Base-by-base conservation (phyloP, 441 rosid species). In the Rhodomyrtus psidioides region DNA sequence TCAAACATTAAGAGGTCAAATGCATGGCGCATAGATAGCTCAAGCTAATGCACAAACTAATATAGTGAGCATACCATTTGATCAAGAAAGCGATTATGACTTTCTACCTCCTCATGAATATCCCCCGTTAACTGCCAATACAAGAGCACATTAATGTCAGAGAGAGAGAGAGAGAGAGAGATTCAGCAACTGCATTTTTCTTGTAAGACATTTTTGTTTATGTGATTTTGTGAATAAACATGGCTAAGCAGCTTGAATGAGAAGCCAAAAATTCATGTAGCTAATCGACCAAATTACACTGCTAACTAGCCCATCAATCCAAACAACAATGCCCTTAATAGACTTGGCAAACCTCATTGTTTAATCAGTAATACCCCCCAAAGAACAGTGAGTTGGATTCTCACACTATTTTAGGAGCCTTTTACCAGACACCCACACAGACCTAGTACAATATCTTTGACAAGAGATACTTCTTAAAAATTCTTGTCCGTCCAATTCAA, bases 71-170 rank as follows among this genome's bases (percentile, higher is more conserved):
- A 4, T 87, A 94, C 97, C 96, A 94, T 92, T 60, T 89, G 89
- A 88, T 94, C 97, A 24, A 95, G 98, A 92, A 95, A 83, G 82
- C 91, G 96, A 85, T 95, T 95, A 87, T 96, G 99, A 87, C 86
- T 91, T 91, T 97, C 98, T 81, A 94, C 98, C 90, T 94, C 99
- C 87, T 94, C 96, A 51, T 95, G 96, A 90, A 95, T 92, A 84
- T 96, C 98, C 87, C 95, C 96, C 16, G 99, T 95, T 87, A 97
- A 88, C 98, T 97, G 91, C 53, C 55, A 88, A 86, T 51, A 75
- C 57, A 82, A 53, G 16, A 82, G 24, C 44, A 53, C 59, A 53
- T 27, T 54, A 53, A 82, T 10, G 3, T 21, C 34, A 39, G 49
- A 26, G 23, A 0, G 56, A 27, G 56, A 4, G 39, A 1, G 56